Percentiles rank a stretch among this genome's conserved stretches.
Evolutionary conservation across 805 yeast species (phyloP).

Genomic region (Pichia sporocuriosa): DNA sequence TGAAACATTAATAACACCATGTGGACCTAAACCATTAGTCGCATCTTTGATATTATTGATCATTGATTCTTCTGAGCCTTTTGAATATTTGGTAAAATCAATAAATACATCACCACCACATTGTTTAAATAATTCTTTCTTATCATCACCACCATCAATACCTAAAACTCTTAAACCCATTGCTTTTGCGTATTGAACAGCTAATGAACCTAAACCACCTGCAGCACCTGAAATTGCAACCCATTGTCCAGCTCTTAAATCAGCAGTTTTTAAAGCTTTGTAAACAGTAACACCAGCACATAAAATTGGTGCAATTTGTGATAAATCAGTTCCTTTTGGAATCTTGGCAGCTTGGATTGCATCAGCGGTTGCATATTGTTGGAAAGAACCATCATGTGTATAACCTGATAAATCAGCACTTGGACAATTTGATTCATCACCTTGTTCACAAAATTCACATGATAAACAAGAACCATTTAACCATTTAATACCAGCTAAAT

Average conservation of each 20-base stretch:
- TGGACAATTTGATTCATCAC: conserved; percentile 60
- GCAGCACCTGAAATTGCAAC: conserved; percentile 47
- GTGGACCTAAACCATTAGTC: conserved; percentile 44
- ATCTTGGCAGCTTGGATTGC: conserved; percentile 45
- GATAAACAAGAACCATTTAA: conserved; percentile 58
- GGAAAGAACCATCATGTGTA: conserved; percentile 62
- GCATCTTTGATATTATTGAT: conserved; percentile 34
- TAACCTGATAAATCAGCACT: conserved; percentile 67
- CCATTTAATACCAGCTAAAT: conserved; percentile 64
- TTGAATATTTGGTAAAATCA: conserved; percentile 34
- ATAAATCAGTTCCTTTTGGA: conserved; percentile 41
- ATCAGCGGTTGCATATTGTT: conserved; percentile 48
- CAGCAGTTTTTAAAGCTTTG: conserved; percentile 47
- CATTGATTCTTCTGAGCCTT: conserved; percentile 30
- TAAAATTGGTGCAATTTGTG: conserved; percentile 41
- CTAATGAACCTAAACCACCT: conserved; percentile 47
- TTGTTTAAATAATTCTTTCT: conserved; percentile 33
- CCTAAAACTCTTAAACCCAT: conserved; percentile 44
- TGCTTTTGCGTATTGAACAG: conserved; percentile 44
- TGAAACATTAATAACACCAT: conserved; percentile 47
- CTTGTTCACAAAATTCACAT: conserved; percentile 57
- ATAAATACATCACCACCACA: conserved; percentile 43
- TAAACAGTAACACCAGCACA: conserved; percentile 51
- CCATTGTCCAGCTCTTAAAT: conserved; percentile 42
- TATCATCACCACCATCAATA: conserved; percentile 44